Percentiles rank a stretch among this genome's conserved stretches.
Evolutionary conservation across 768 basidiomycete genomes (phyloP).

Genomic region (Termitomyces sp.): DNA sequence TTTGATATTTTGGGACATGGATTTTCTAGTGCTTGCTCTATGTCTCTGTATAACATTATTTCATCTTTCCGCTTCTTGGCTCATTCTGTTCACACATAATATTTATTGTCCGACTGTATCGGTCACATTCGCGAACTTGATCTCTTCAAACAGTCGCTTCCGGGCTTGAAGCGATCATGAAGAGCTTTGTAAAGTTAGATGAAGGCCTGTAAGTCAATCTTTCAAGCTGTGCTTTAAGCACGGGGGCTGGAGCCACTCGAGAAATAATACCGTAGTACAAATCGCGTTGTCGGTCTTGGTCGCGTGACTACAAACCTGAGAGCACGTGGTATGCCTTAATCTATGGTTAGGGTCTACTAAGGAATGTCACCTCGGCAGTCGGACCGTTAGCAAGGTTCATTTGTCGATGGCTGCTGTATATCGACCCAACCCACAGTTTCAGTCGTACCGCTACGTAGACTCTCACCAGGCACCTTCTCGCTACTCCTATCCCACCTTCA

Average conservation of each 20-base stretch:
- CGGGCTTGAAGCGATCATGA: too few species aligned
- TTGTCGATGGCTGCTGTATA: constrained; percentile 11
- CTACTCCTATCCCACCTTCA: constrained; percentile 62
- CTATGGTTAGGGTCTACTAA: constrained; percentile 26
- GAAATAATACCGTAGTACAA: too few species aligned
- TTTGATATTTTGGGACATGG: not conserved
- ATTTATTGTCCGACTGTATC: constrained; percentile 27
- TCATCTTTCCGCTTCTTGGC: not conserved
- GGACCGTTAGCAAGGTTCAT: not conserved
- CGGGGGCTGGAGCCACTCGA: not conserved
- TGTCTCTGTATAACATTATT: constrained; percentile 4
- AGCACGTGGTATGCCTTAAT: constrained; percentile 21
- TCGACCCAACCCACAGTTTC: constrained; percentile 18
- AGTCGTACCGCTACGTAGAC: constrained; percentile 17
- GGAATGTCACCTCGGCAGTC: not conserved
- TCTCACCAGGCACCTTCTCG: constrained; percentile 37
- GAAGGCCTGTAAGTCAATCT: too few species aligned
- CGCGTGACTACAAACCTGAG: constrained; percentile 9
- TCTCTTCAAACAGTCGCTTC: not conserved
- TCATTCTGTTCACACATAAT: constrained; percentile 10
- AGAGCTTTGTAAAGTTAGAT: too few species aligned
- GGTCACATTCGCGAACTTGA: constrained; percentile 1
- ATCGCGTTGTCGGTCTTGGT: not conserved
- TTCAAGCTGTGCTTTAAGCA: not conserved
- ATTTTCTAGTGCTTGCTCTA: constrained; percentile 1